Evolutionary conservation across 768 basidiomycete species (phyloP), one percentile per base, ranked within the genome.

Genomic region (Cystoderma amianthinum): DNA sequence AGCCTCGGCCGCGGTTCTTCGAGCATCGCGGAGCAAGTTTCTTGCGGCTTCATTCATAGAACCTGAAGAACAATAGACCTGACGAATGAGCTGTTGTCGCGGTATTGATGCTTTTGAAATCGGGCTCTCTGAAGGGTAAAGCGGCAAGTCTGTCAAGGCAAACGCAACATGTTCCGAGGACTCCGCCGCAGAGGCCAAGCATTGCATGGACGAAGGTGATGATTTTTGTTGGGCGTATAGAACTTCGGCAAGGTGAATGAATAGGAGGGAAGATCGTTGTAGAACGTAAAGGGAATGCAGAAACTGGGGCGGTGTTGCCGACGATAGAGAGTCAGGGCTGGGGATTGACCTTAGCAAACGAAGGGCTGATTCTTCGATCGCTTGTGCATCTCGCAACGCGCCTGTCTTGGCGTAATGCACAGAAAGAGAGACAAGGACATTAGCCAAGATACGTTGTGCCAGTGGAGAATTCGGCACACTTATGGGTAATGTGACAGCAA

Each of bases 1-100:
- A 4, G 84, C 76, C 57, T 86, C 81, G 1, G 81, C 80, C 12
- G 84, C 79, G 19, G 82, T 77, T 34, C 82, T 67, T 12, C 81
- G 72, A 13, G 86, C 73, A 53, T 88, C 83, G 20, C 80, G 76
- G 40, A 88, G 67, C 12, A 88, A 61, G 39, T 65, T 65, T 33
- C 52, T 58, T 19, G 86, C 82, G 5, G 76, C 73, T 41, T 65
- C 69, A 41, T 60, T 66, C 67, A 85, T 72, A 32, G 67, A 63
- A 35, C 50, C 59, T 4, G 78, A 80, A 41, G 67, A 63, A 2
- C 54, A 45, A 56, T 74, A 84, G 16, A 49, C 54, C n/a, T n/a
- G n/a, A n/a, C 5, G 78, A 78, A 48, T 79, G 69, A 9, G 82
- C 83, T 2, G 86, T 83, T 17, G 69, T 67, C n/a, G n/a, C n/a